Evolutionary conservation across 768 basidiomycete species (phyloP).

Genomic region (Lentinula raphanica): DNA sequence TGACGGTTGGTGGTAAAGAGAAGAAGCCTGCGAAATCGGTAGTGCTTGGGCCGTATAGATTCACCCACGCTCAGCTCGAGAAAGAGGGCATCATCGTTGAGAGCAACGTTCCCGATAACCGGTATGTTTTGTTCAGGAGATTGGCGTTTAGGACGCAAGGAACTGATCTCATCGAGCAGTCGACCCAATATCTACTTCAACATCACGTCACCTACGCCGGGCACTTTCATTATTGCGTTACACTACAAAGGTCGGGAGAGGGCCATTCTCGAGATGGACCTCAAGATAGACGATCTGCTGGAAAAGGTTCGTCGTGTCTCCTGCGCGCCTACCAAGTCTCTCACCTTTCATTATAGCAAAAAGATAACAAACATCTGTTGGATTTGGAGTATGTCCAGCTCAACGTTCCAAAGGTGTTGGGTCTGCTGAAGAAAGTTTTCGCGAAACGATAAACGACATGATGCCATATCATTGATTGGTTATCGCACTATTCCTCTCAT

Average conservation of each 20-base stretch:
- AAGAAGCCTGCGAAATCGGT: conserved; percentile 84
- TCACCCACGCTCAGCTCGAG: conserved; percentile 96
- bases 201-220: conserved; percentile 94
- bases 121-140: conserved; percentile 37
- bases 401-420: conserved; percentile 92
- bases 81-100: conserved; percentile 99
- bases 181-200: conserved; percentile 99
- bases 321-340: neutral
- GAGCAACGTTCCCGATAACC: conserved; percentile 97
- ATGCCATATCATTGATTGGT: conserved; percentile 11
- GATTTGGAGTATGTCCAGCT: conserved; percentile 98
- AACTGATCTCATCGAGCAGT: conserved; percentile 32
- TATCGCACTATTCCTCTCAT: neutral
- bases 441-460: conserved; percentile 12
- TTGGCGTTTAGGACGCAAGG: neutral
- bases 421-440: conserved; percentile 90
- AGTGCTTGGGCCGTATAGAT: conserved; percentile 92
- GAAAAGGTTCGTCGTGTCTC: conserved; percentile 68
- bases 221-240: conserved; percentile 97
- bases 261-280: conserved; percentile 98
- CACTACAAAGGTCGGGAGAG: conserved; percentile 99
- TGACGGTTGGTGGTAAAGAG: conserved; percentile 95
- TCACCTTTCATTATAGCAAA: conserved; percentile 62
- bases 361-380: conserved; percentile 93
- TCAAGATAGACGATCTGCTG: conserved; percentile 95